Evolutionary conservation across 1,284 basidiomycete species (phyloP).

Genomic region (Leccinum pseudoinsigne): DNA sequence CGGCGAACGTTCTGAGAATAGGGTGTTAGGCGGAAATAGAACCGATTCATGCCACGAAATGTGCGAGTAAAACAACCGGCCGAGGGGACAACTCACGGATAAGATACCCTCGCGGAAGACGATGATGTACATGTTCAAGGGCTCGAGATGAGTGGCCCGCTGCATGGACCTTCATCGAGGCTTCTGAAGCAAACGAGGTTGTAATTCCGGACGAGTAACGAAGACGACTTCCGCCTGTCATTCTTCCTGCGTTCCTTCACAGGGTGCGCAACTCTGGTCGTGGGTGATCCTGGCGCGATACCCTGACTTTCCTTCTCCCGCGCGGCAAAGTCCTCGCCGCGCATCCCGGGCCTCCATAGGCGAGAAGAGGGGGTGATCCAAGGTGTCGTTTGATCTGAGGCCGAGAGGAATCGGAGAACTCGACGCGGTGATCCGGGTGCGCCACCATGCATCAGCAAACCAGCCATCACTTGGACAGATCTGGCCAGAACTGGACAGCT

Average conservation of each 20-base stretch:
- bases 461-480: no score
- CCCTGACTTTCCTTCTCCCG: constrained; percentile 67
- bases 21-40: constrained; percentile 96
- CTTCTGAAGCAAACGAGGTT: constrained; percentile 99
- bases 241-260: constrained; percentile 10
- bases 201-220: constrained; percentile 79
- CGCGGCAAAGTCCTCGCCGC: constrained; percentile 69
- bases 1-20: constrained; percentile 55
- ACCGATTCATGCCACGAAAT: constrained; percentile 45
- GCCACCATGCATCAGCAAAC: constrained; percentile 4
- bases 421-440: constrained; percentile 9
- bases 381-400: constrained; percentile 39
- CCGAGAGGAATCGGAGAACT: constrained; percentile 23
- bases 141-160: constrained; percentile 90
- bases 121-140: constrained; percentile 99
- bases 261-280: constrained; percentile 25
- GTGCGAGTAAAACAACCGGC: not conserved
- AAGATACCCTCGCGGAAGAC: constrained; percentile 97
- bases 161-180: constrained; percentile 98
- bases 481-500: no score
- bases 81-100: constrained; percentile 50
- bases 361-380: constrained; percentile 51
- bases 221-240: constrained; percentile 10
- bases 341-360: constrained; percentile 27
- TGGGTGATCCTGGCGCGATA: constrained; percentile 38